Evolutionary conservation across 2,329 filamentous ascomycete species (phyloP), one percentile per base, ranked within the genome.

Genomic region (Proliferodiscus dingleyae): DNA sequence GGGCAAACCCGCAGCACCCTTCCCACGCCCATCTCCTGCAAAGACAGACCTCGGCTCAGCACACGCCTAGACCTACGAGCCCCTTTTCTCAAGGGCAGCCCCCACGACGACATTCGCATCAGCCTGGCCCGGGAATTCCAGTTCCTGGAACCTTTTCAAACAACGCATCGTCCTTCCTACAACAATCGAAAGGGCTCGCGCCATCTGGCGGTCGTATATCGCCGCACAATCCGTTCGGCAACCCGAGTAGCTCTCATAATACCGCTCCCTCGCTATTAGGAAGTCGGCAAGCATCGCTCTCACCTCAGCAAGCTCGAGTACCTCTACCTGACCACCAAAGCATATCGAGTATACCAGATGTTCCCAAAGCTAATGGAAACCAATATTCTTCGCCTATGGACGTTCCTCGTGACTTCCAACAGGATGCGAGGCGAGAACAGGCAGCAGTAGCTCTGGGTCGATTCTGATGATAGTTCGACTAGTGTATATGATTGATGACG

Each of bases 1-100:
- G 90, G 90, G 89, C 89, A 28, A 95, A 95, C 62, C 88, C 89
- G 15, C 87, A 91, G 55, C 84, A 89, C 61, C 82, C 85, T 5
- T 77, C 81, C 8, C 83, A 88, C 61, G 66, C 64, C 13, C 62
- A 65, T 56, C 54, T 67, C 48, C 51, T 67, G 30, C 67, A 69
- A 41, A 62, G 68, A 32, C 70, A 72, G 48, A 61, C 66, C 40
- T 61, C 66, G 4, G 59, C 53, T 22, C 66, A 68, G 39, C 67
- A 68, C 15, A 62, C 62, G 33, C 57, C 65, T 34, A 58, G 64
- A 44, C 61, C 64, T 37, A 60, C 62, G 15, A 66, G 65, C n/a
- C 60, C 62, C 3, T 59, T 65, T 41, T 56, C 60, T 32, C 56
- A 62, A 30, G 33, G 53, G 15, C 54, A 62, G 32, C 54, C 57